phyloP scores from a whole-genome alignment of 176 grass and related monocot genomes.

The Hordeum vulgare region MorexV3_pseudomolecules_assembly NC_058522.1:331476601-331477100 shows the following conservation, averaged over 20 bases:
- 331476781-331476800: neutral
- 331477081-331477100: neutral
- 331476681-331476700: neutral
- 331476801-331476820: too few relatives aligned
- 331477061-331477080: neutral
- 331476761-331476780: neutral
- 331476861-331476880: neutral
- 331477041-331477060: neutral
- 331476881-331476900: neutral
- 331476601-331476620: neutral
- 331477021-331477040: neutral
- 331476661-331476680: neutral
- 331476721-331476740: neutral
- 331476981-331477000: neutral
- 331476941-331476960: neutral
- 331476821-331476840: too few relatives aligned
- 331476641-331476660: neutral
- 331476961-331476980: neutral
- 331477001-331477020: neutral
- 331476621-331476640: neutral
- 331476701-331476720: neutral
- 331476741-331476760: neutral
- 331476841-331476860: too few relatives aligned
- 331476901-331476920: neutral
- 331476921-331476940: neutral